Evolutionary conservation across 2,329 filamentous ascomycete species (phyloP), one percentile per base, ranked within the genome.

Genomic region (Ceratocystis colombiana): DNA sequence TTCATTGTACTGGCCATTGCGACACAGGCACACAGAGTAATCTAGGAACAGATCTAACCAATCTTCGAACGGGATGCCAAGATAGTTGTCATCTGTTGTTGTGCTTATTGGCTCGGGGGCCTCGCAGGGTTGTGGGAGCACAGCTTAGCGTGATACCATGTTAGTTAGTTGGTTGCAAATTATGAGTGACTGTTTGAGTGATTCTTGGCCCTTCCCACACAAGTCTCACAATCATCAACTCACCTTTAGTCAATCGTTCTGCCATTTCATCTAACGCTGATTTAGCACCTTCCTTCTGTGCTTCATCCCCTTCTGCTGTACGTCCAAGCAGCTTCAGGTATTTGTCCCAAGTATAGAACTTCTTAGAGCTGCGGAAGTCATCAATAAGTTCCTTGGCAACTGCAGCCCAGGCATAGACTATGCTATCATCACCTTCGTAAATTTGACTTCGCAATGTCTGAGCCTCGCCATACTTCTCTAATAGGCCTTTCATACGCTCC

Each of bases 31-130:
- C 61, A 96, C 80, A 2, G 91, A 88, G 73, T 95, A 95, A 72
- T 94, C 89, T 45, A 95, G 82, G 73, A 99, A 96, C 0, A 96
- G 81, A 70, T 95, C 89, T 2, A 96, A 82, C 94, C 94, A 99
- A 61, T 85, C 82, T 67, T 86, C 80, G 72, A 97, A 96, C 0
- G 85, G 79, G 61, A 97, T 89, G 6, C 88, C 88, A 70, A 90
- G 87, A 72, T 90, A 92, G 68, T 73, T 78, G 30, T 77, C 76
- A 20, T 68, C 70, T 25, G 37, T 45, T 0, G 33, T 25, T 22
- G 30, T 45, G 8, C 44, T 28, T 12, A 50, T 33, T 45, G 53
- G 62, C 20, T 61, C 62, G 1, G 57, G 64, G n/a, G 45, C 45
- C 45, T 57, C 33, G 28, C 68, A 69, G 61, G 28, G 66, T 70